Percentiles rank a stretch among this genome's conserved stretches.
phyloP scores from a whole-genome alignment of 768 basidiomycete genomes.

The Russula earlei region DNA sequence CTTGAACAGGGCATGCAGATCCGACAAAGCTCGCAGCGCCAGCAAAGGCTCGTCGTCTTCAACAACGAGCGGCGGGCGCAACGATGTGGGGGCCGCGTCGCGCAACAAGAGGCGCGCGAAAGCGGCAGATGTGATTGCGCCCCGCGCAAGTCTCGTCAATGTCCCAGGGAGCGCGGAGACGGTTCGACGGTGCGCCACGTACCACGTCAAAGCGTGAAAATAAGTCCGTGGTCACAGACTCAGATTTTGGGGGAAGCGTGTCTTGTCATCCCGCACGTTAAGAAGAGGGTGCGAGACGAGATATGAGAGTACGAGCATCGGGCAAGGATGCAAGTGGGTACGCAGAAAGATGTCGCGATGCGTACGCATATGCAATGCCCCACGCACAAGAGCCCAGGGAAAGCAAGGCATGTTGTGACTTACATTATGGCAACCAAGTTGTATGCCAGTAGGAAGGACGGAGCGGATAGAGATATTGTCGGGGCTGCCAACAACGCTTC shows the following conservation, averaged over 20 bases:
- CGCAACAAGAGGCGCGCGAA: constrained; percentile 46
- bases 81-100: constrained; percentile 43
- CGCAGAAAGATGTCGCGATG: constrained; percentile 49
- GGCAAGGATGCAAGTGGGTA: constrained; percentile 45
- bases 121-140: constrained; percentile 29
- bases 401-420: constrained; percentile 23
- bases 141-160: constrained; percentile 15
- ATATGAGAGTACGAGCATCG: constrained; percentile 38
- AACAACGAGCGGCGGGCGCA: constrained; percentile 36
- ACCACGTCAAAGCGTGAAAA: constrained; percentile 59
- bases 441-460: constrained; percentile 39
- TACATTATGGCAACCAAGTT: constrained; percentile 65
- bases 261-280: constrained; percentile 45
- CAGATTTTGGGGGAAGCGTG: constrained; percentile 42
- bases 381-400: neutral
- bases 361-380: constrained; percentile 63
- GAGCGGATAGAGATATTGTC: constrained; percentile 20
- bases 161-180: too few species aligned
- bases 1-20: constrained; percentile 38
- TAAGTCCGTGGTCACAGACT: constrained; percentile 46
- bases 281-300: constrained; percentile 57
- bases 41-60: constrained; percentile 32
- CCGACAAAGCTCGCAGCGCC: constrained; percentile 45
- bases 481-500: constrained; percentile 32
- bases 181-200: constrained; percentile 15